Percentiles rank a stretch among this genome's conserved stretches.
These are phyloP conservation scores for Aspergillus calidoustus DNA, from an alignment of 2,329 filamentous ascomycete species.

Conservation along the genomic window DNA sequence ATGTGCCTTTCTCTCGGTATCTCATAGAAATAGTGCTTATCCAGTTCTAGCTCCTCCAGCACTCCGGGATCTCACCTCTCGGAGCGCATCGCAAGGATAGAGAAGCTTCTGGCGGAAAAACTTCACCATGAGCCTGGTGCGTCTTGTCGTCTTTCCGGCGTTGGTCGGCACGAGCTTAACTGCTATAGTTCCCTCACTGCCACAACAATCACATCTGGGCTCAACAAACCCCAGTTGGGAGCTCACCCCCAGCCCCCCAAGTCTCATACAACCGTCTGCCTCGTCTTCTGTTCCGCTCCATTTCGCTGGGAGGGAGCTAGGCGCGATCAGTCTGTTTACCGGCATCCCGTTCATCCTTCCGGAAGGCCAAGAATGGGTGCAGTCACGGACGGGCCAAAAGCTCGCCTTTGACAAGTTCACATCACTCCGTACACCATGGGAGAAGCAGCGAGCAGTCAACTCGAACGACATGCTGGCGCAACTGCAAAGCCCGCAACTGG, in stretches of 20 bases:
- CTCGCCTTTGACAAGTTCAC: conserved; percentile 37
- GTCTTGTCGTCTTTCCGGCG: neutral
- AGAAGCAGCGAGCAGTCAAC: conserved; percentile 36
- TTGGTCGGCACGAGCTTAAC: conserved; percentile 1
- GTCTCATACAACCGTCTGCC: conserved; percentile 22
- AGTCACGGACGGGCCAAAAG: conserved; percentile 49
- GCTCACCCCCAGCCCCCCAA: conserved; percentile 1
- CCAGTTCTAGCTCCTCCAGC: conserved; percentile 15
- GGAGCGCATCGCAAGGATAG: conserved; percentile 48
- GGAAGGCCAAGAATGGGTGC: conserved; percentile 55
- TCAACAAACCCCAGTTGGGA: neutral
- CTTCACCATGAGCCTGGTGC: conserved; percentile 31
- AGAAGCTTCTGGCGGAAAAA: conserved; percentile 42
- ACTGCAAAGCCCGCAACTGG: conserved; percentile 24
- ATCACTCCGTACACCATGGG: conserved; percentile 38
- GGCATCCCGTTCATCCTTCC: conserved; percentile 57
- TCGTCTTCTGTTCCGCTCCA: conserved; percentile 47
- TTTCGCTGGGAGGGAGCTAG: conserved; percentile 55
- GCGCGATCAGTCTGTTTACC: conserved; percentile 52
- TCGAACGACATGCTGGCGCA: conserved; percentile 28
- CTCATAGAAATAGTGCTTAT: neutral
- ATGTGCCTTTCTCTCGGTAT: conserved; percentile 12
- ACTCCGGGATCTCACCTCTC: conserved; percentile 36
- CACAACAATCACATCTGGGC: conserved; percentile 11
- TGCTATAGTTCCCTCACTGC: conserved; percentile 22